These are phyloP conservation scores for Clavariopsis aquatica DNA, from an alignment of 495 filamentous ascomycete genomes.

Conservation along the genomic window DNA sequence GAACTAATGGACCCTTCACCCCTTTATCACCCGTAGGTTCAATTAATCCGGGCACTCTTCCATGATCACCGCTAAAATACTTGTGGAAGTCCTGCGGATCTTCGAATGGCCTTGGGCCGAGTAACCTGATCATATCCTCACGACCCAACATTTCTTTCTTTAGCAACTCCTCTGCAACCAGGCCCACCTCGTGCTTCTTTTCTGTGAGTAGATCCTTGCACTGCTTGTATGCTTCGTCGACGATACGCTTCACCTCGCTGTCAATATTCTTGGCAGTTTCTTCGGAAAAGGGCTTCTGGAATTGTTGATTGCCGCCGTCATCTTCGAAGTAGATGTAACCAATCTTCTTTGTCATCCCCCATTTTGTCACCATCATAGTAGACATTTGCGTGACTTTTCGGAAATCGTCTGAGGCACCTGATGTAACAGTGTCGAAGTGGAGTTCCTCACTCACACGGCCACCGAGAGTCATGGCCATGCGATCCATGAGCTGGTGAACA, in stretches of 20 bases:
- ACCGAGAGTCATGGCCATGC: slow-evolving; percentile 98
- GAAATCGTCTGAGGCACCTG: slow-evolving; percentile 93
- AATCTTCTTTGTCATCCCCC: slow-evolving; percentile 93
- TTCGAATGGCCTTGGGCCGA: slow-evolving; percentile 78
- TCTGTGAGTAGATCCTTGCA: slow-evolving; percentile 79
- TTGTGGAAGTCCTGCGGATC: slow-evolving; percentile 88
- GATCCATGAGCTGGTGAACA: slow-evolving; percentile 94
- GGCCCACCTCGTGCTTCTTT: slow-evolving; percentile 83
- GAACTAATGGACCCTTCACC: slow-evolving; percentile 34
- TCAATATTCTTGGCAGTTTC: slow-evolving; percentile 90
- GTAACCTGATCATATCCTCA: slow-evolving; percentile 85
- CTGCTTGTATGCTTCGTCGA: slow-evolving; percentile 87
- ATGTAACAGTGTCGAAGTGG: slow-evolving; percentile 94
- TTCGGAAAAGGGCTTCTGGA: slow-evolving; percentile 96
- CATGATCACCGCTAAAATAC: slow-evolving; percentile 65
- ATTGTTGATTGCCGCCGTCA: slow-evolving; percentile 64
- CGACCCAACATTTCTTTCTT: slow-evolving; percentile 85
- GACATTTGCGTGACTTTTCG: slow-evolving; percentile 98
- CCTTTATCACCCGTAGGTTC: slow-evolving; percentile 31
- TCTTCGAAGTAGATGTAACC: slow-evolving; percentile 84
- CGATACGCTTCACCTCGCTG: slow-evolving; percentile 80
- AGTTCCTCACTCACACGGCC: slow-evolving; percentile 93
- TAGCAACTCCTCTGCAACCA: slow-evolving; percentile 91
- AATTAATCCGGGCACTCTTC: slow-evolving; percentile 32
- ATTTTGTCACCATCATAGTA: slow-evolving; percentile 94